Conservation (phyloP, 805 yeast genomes). For the Nakazawaea sp. region DNA sequence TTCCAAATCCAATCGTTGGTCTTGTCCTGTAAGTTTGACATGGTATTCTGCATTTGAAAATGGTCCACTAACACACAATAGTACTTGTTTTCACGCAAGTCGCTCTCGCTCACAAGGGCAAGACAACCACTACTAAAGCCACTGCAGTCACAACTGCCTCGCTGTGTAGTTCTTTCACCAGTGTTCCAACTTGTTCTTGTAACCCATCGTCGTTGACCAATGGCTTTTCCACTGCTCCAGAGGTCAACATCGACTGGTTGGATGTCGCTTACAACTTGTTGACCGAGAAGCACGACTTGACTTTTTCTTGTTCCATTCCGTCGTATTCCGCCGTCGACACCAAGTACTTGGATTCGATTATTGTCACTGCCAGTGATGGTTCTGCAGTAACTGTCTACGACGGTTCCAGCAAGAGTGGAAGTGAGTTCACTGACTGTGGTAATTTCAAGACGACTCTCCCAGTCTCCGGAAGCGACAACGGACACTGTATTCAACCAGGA, state of each 20-base stretch:
- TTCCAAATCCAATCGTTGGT: too few species aligned
- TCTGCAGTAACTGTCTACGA: neutral
- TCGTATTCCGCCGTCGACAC: neutral
- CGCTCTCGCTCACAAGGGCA: neutral
- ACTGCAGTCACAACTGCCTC: neutral
- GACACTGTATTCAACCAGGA: conserved; percentile 1
- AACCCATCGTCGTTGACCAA: neutral
- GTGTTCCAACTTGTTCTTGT: conserved; percentile 2
- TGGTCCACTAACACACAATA: neutral
- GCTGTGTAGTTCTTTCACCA: conserved; percentile 1
- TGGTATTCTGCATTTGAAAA: neutral
- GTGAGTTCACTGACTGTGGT: neutral
- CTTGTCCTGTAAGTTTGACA: neutral
- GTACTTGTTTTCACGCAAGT: neutral
- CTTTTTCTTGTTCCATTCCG: neutral
- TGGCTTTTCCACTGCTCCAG: neutral
- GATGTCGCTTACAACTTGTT: neutral
- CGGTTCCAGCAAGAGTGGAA: neutral
- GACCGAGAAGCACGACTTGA: neutral
- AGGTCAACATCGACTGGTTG: neutral
- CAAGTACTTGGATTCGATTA: conserved; percentile 2
- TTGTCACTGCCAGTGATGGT: neutral
- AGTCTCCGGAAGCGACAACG: neutral
- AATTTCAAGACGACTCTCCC: neutral
- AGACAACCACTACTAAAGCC: neutral